Conservation (phyloP, 2,329 filamentous ascomycete genomes). For the Colletotrichum agaves region DNA sequence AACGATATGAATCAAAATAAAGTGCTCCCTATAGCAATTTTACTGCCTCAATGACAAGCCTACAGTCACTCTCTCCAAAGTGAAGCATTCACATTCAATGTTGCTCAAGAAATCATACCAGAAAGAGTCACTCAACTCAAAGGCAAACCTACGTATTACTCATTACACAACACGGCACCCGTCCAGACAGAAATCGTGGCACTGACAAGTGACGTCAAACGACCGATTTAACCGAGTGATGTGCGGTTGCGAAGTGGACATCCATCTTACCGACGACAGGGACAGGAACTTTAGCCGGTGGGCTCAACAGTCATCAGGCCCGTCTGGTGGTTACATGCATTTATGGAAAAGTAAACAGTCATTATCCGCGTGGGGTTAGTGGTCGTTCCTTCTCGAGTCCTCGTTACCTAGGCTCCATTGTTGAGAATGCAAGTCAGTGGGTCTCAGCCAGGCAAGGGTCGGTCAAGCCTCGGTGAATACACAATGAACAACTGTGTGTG, state of each 20-base stretch:
- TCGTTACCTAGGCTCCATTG: background rate
- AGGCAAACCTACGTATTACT: too few species aligned
- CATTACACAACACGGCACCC: too few species aligned
- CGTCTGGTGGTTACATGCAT: background rate
- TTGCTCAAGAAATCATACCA: too few species aligned
- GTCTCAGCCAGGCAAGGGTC: background rate
- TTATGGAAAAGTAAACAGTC: background rate
- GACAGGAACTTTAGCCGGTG: conserved; percentile 19
- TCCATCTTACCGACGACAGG: conserved; percentile 4
- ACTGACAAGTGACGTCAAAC: too few species aligned
- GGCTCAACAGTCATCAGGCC: background rate
- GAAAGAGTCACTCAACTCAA: too few species aligned
- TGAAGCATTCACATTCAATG: too few species aligned
- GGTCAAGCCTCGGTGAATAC: conserved; percentile 28
- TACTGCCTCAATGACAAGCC: too few species aligned
- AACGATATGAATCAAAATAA: too few species aligned
- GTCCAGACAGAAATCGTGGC: too few species aligned
- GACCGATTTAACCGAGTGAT: too few species aligned
- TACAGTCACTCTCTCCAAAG: too few species aligned
- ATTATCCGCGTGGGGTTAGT: background rate
- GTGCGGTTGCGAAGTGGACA: conserved; percentile 10
- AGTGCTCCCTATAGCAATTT: too few species aligned
- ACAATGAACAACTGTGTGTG: background rate
- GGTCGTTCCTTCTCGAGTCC: background rate
- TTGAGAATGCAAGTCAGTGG: background rate